These are phyloP conservation scores for Boletellus ananas DNA, from an alignment of 768 basidiomycete genomes.

Conservation along the genomic window DNA sequence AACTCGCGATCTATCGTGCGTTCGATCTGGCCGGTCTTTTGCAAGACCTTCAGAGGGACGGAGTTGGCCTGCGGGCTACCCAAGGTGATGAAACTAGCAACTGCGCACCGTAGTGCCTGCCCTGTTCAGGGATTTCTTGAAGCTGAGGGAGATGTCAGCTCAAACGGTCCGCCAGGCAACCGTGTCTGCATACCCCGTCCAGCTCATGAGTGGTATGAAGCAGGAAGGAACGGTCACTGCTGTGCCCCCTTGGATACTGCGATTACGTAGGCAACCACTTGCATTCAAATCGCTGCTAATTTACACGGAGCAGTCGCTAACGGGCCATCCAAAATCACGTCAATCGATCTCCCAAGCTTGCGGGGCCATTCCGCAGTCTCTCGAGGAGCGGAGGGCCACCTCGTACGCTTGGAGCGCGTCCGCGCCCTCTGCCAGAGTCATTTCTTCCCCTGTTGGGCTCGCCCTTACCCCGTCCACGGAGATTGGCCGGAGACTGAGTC, in stretches of 20 bases:
- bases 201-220: slow-evolving; percentile 40
- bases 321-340: slow-evolving; percentile 5
- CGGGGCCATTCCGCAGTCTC: slow-evolving; percentile 11
- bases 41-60: slow-evolving; percentile 60
- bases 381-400: slow-evolving; percentile 13
- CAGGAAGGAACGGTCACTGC: neutral
- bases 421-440: slow-evolving; percentile 20
- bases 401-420: slow-evolving; percentile 18
- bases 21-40: slow-evolving; percentile 98
- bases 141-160: slow-evolving; percentile 40
- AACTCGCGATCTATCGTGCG: slow-evolving; percentile 94
- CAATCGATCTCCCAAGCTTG: slow-evolving; percentile 20
- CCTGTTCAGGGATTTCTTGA: slow-evolving; percentile 92
- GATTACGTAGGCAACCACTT: slow-evolving; percentile 16
- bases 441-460: slow-evolving; percentile 18
- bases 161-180: neutral
- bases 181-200: slow-evolving; percentile 43
- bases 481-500: slow-evolving; percentile 10
- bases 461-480: slow-evolving; percentile 22
- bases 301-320: neutral
- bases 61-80: slow-evolving; percentile 1
- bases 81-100: slow-evolving; percentile 7
- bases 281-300: neutral
- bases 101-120: slow-evolving; percentile 80
- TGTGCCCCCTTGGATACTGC: neutral